A percentile compares a stretch with the other conserved stretches of the same genome.
phyloP scores from a whole-genome alignment of 2,329 filamentous ascomycete genomes.

The Nemania serpens region DNA sequence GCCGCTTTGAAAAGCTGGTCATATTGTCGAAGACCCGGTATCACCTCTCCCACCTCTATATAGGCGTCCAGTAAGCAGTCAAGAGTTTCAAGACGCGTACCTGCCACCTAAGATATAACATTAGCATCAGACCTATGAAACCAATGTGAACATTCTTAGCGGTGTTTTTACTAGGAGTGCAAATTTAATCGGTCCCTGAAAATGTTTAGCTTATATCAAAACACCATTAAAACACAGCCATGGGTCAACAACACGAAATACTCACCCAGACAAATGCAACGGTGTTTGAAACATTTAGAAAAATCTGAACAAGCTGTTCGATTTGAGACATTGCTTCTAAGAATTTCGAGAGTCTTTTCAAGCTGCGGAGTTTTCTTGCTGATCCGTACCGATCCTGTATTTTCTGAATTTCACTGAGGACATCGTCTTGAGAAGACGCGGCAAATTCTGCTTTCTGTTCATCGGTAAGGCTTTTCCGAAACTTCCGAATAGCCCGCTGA shows the following conservation, averaged over 20 bases:
- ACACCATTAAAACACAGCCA: no score
- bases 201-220: no score
- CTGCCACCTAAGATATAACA: constrained; percentile 11
- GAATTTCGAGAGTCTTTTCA: constrained; percentile 30
- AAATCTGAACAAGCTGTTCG: constrained; percentile 30
- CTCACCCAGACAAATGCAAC: constrained; percentile 34
- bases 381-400: constrained; percentile 19
- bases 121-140: no score
- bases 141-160: no score
- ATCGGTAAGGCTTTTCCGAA: neutral
- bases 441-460: neutral
- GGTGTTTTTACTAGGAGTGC: constrained; percentile 20
- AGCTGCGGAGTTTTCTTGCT: constrained; percentile 24
- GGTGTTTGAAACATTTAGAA: constrained; percentile 29
- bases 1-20: constrained; percentile 23
- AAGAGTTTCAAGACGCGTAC: constrained; percentile 19
- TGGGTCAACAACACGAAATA: constrained; percentile 2
- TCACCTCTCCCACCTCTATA: constrained; percentile 32
- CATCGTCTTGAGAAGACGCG: neutral
- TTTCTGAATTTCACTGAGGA: neutral
- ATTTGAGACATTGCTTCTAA: constrained; percentile 33
- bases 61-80: constrained; percentile 32
- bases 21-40: constrained; percentile 30
- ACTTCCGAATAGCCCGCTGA: neutral
- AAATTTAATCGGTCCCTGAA: constrained; percentile 25